Evolutionary conservation across 140 eudicot species (phyloP), one percentile per base, ranked within the genome.

Genomic region (Erigeron philadelphicus): DNA sequence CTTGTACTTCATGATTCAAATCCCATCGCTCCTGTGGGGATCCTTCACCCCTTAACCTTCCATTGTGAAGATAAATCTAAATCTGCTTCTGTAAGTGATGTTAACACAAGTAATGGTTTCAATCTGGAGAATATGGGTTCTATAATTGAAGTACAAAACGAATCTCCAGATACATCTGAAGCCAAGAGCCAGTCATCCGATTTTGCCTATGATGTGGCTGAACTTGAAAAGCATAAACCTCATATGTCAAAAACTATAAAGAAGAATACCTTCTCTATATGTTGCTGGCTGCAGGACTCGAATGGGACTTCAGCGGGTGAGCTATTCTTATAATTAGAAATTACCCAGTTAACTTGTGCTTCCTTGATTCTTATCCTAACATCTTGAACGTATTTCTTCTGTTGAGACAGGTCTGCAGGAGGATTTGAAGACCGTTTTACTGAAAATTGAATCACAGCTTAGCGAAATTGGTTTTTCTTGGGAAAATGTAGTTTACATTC

Each of bases 21-120:
- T 80, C 80, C 88, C 83, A 93, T 93, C 75, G 95, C 95, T 80
- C 90, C 98, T 47, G 96, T 93, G 50, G 98, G 96, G 68, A 82
- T 93, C 68, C 96, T 93, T 80, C 96, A 93, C 78, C 98, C 98
- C n/a, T 65, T 85, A 80, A 80, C 81, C 60, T 93, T 84, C 78
- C 98, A 89, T 78, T 79, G 85, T 72, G 95, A 88, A 82, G 74
- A 75, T 40, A 93, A 89, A 79, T 44, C 44, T 58, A 75, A 65
- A 54, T 46, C 78, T 40, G 59, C 61, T 47, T 58, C 67, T 70
- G 65, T 47, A 42, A 68, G 69, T 81, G 88, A 72, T 53, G 47
- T 42, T 56, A 76, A 72, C 72, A 50, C 62, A 71, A 80, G 46
- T 59, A 75, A 79, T 61, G 89, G 78, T 50, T 58, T 72, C 53